Base-by-base conservation (phyloP, 2,329 filamentous ascomycete species). In the Penicillium sp. region DNA sequence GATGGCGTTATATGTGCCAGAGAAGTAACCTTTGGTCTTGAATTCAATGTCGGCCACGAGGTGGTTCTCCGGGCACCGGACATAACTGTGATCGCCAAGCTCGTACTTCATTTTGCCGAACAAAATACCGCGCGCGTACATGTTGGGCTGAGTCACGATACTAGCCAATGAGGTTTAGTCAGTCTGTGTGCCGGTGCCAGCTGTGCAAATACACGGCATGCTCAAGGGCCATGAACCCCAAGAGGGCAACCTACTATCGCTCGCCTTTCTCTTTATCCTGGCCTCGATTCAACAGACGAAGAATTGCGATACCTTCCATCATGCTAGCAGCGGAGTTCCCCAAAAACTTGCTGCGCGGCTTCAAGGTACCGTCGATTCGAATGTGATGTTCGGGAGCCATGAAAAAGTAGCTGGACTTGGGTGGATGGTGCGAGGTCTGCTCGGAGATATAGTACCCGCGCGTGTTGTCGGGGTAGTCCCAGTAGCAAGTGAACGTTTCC, bases 61-160 rank as follows among this genome's bases (percentile, higher is more conserved):
- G 49, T 90, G 85, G 13, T 89, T 80, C 67, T 97, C 91, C 0
- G 91, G 89, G 67, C 93, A 97, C 56, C 85, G 81, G 18, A 98
- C 88, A 60, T 90, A 88, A 66, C 90, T 95, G 73, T 95, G 90
- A 67, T 97, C 91, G 55, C 91, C 93, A 6, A 98, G 82, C 73
- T 98, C 93, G 70, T 97, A 98, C 70, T 96, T 97, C 93, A 98
- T 97, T 70, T 96, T 97, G 41, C 93, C 93, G 63, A 98, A 96
- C 7, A 98, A 76, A 51, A 98, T 97, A 33, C 93, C 91, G 53
- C 93, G 82, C 24, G 91, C 93, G 68, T 98, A 98, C 90, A 98
- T 98, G 74, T 98, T 98, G 13, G 93, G 93, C 65, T 98, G 93
- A 4, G 93, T 97, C 45, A 97, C 73, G 63, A 94, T 88, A 70